phyloP scores from a whole-genome alignment of 2,329 filamentous ascomycete species.

The Monilinia fructigena region DNA sequence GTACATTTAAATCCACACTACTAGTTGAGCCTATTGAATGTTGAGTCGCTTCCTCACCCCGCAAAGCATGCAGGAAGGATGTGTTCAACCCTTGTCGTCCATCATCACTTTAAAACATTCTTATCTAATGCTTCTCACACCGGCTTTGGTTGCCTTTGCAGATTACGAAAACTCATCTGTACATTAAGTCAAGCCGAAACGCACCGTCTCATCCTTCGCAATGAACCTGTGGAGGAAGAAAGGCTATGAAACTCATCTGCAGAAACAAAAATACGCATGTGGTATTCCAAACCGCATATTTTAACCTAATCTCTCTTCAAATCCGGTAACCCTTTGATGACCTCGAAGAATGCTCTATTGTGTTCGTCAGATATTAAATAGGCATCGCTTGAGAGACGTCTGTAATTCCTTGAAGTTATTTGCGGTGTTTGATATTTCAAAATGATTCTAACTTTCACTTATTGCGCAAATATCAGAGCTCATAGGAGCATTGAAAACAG shows the following conservation, averaged over 20 bases:
- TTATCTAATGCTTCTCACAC: neutral
- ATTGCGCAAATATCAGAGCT: neutral
- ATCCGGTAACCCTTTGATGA: neutral
- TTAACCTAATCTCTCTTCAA: too few species aligned
- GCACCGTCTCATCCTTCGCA: slow-evolving; percentile 5
- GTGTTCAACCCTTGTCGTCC: neutral
- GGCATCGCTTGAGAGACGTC: neutral
- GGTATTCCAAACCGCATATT: neutral
- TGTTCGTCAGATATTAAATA: neutral
- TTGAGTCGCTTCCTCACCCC: neutral
- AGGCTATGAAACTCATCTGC: neutral
- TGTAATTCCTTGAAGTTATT: neutral
- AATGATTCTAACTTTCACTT: neutral
- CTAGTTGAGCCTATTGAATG: slow-evolving; percentile 1
- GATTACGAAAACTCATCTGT: neutral
- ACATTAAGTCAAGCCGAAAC: neutral
- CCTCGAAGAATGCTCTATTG: neutral
- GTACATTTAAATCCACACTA: neutral
- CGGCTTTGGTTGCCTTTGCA: neutral
- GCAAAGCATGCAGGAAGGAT: slow-evolving; percentile 10
- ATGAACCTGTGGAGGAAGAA: neutral
- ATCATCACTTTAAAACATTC: neutral
- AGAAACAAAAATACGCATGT: neutral
- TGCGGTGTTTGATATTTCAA: neutral
- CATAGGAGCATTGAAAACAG: neutral